A percentile compares a stretch with the other conserved stretches of the same genome.
phyloP scores from a whole-genome alignment of 148 eudicot genomes.

The Beta vulgaris region DNA sequence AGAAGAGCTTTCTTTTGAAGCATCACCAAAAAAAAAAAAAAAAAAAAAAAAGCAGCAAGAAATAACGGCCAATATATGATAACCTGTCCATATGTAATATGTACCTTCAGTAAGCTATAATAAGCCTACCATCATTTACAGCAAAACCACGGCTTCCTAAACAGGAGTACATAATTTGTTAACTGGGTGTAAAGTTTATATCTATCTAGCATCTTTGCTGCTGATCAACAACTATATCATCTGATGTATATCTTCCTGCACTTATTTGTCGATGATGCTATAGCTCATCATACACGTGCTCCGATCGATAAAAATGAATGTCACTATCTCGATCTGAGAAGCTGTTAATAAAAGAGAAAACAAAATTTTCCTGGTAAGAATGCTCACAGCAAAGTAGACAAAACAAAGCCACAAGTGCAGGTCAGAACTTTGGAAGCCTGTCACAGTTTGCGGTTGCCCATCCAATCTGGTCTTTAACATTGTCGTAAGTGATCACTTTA shows the following conservation, averaged over 20 bases:
- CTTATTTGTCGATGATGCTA: constrained; percentile 10
- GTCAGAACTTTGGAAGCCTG: constrained; percentile 61
- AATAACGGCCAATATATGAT: background rate
- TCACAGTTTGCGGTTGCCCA: constrained; percentile 77
- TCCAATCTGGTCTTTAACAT: constrained; percentile 66
- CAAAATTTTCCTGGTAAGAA: constrained; percentile 28
- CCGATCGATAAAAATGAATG: constrained; percentile 23
- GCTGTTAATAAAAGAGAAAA: constrained; percentile 42
- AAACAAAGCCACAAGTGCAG: constrained; percentile 17
- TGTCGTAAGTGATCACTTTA: constrained; percentile 74
- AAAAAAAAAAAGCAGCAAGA: background rate
- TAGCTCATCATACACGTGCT: constrained; percentile 26
- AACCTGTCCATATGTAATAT: background rate
- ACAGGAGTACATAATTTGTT: background rate
- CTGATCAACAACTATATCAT: constrained; percentile 10
- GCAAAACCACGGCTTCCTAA: background rate
- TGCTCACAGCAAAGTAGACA: constrained; percentile 20
- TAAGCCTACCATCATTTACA: too few relatives aligned
- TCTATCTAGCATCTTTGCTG: background rate
- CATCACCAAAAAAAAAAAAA: too few relatives aligned
- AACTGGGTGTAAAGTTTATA: background rate
- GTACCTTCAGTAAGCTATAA: background rate
- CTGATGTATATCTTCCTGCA: constrained; percentile 3
- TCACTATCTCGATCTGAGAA: constrained; percentile 30
- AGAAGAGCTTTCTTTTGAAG: too few relatives aligned